Evolutionary conservation across 108 stramenopile species (phyloP).

Genomic region (Heterococcus sp.): DNA sequence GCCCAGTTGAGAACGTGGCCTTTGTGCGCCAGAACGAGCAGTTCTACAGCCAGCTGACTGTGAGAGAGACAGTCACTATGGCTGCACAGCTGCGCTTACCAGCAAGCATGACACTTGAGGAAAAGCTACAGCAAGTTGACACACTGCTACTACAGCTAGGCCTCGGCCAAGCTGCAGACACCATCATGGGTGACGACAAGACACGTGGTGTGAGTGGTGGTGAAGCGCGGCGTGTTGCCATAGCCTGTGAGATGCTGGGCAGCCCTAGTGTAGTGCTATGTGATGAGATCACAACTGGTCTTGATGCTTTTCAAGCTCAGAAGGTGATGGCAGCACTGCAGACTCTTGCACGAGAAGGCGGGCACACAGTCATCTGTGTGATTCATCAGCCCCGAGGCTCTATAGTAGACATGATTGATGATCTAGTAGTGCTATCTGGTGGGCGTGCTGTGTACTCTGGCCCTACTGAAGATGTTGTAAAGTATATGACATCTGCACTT

Average conservation of each 20-base stretch:
- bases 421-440: constrained; percentile 49
- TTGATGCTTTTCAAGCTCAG: constrained; percentile 14
- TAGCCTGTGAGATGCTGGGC: constrained; percentile 67
- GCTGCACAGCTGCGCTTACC: constrained; percentile 54
- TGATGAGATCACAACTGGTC: constrained; percentile 49
- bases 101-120: constrained; percentile 2
- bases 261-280: constrained; percentile 53
- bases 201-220: constrained; percentile 54
- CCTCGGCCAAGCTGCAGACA: constrained; percentile 24
- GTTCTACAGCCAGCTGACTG: constrained; percentile 57
- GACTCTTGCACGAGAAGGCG: constrained; percentile 25
- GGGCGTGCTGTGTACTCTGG: constrained; percentile 51
- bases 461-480: constrained; percentile 10
- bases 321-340: constrained; percentile 23
- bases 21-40: constrained; percentile 53
- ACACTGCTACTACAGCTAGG: constrained; percentile 38
- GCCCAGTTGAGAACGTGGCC: constrained; percentile 3
- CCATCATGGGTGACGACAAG: constrained; percentile 29
- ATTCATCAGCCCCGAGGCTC: constrained; percentile 54
- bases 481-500: constrained; percentile 14
- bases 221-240: constrained; percentile 55
- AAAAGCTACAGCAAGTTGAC: constrained; percentile 45
- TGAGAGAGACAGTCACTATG: constrained; percentile 55
- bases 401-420: constrained; percentile 53
- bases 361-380: constrained; percentile 40